Conservation (phyloP, 2,329 filamentous ascomycete species). For the Penicillium sp. region DNA sequence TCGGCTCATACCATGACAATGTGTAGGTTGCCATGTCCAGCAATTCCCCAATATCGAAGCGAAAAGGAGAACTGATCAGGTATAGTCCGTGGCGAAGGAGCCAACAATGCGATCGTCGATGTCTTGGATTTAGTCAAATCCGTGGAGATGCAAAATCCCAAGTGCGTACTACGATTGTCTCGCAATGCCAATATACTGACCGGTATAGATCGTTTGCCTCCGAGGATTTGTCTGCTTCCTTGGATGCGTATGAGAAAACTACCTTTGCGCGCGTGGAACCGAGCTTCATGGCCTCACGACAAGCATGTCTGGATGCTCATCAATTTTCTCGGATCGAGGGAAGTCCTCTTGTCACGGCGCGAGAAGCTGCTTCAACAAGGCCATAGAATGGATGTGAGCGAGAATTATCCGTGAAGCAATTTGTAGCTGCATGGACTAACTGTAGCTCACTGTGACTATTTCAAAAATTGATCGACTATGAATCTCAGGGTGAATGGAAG, state of each 20-base stretch:
- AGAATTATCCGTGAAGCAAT: too few relatives aligned
- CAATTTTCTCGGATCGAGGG: slow-evolving; percentile 43
- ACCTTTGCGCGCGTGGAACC: slow-evolving; percentile 43
- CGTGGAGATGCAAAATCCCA: slow-evolving; percentile 17
- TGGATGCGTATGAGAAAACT: slow-evolving; percentile 41
- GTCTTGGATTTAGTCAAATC: slow-evolving; percentile 42
- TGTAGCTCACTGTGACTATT: too few relatives aligned
- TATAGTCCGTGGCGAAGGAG: slow-evolving; percentile 53
- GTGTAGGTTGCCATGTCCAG: slow-evolving; percentile 43
- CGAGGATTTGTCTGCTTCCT: slow-evolving; percentile 6
- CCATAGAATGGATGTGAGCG: too few relatives aligned
- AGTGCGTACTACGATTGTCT: slow-evolving; percentile 3
- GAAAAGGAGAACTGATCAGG: background rate
- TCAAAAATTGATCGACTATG: too few relatives aligned
- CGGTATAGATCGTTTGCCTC: slow-evolving; percentile 10
- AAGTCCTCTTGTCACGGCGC: slow-evolving; percentile 37
- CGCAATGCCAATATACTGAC: background rate
- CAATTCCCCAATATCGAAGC: background rate
- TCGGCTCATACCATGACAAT: slow-evolving; percentile 56
- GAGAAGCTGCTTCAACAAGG: slow-evolving; percentile 25
- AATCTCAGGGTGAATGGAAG: too few relatives aligned
- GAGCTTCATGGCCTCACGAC: slow-evolving; percentile 48
- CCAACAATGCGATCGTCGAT: slow-evolving; percentile 53
- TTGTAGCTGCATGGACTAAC: too few relatives aligned
- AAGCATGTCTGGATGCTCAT: slow-evolving; percentile 53